These are phyloP conservation scores for Pholiota molesta DNA, from an alignment of 768 basidiomycete genomes.

Conservation along the genomic window DNA sequence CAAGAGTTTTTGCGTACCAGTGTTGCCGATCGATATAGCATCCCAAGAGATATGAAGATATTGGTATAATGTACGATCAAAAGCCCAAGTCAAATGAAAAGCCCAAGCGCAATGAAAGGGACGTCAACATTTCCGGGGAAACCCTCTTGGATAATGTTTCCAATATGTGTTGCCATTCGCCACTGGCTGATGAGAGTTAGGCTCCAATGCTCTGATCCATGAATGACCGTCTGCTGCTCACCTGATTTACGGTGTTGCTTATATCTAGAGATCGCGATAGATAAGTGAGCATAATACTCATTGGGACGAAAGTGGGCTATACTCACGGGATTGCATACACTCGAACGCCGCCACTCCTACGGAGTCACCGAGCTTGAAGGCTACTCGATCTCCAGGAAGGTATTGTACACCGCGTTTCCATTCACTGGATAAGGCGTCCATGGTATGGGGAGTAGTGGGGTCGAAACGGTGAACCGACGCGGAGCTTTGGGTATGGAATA, in stretches of 20 bases:
- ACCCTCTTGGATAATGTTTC: constrained; percentile 35
- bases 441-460: constrained; percentile 4
- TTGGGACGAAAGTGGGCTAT: background rate
- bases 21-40: constrained; percentile 4
- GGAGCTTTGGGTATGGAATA: background rate
- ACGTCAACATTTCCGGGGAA: constrained; percentile 24
- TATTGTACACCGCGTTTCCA: constrained; percentile 30
- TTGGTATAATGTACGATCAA: constrained; percentile 3
- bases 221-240: constrained; percentile 10
- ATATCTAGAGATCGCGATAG: constrained; percentile 20
- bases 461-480: background rate
- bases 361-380: constrained; percentile 32
- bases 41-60: constrained; percentile 5
- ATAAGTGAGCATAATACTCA: background rate
- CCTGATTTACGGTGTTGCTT: constrained; percentile 29
- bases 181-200: constrained; percentile 25
- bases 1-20: background rate
- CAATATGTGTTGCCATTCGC: constrained; percentile 29
- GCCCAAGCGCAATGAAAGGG: background rate
- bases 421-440: constrained; percentile 36
- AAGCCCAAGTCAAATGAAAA: background rate
- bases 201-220: background rate
- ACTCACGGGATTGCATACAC: constrained; percentile 31
- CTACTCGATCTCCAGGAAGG: constrained; percentile 31
- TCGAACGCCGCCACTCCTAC: constrained; percentile 36